A percentile compares a stretch with the other conserved stretches of the same genome.
These are phyloP conservation scores for Solanum verrucosum DNA, from an alignment of 257 asterid species.

Conservation along the genomic window DNA sequence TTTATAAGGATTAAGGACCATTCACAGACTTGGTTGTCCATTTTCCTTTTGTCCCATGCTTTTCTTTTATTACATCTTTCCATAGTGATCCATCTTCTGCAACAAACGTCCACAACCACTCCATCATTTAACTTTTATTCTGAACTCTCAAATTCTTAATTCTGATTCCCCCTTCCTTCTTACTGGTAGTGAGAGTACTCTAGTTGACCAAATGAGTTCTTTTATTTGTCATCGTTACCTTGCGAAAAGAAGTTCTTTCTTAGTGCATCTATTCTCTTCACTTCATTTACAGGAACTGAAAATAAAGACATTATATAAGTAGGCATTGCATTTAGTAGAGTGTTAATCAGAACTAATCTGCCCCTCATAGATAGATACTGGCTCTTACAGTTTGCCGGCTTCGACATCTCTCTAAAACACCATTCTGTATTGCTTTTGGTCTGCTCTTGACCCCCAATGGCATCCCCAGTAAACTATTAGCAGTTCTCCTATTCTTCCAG, in stretches of 20 bases:
- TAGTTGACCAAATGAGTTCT: neutral
- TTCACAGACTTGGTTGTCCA: neutral
- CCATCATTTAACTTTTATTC: neutral
- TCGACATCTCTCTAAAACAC: neutral
- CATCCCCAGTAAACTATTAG: neutral
- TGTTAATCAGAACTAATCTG: neutral
- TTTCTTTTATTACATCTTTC: neutral
- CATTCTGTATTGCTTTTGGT: neutral
- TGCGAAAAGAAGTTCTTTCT: neutral
- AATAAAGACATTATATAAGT: neutral
- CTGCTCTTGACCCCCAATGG: neutral
- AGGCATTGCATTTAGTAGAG: neutral
- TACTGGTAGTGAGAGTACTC: neutral
- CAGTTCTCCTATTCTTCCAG: neutral
- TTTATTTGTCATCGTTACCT: neutral
- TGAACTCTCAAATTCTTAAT: neutral
- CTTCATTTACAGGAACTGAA: neutral
- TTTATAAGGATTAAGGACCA: neutral
- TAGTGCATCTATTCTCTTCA: neutral
- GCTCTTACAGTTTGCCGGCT: neutral
- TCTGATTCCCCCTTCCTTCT: neutral
- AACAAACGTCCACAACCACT: neutral
- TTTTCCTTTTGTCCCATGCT: neutral
- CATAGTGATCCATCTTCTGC: neutral
- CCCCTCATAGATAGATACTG: neutral